phyloP scores from a whole-genome alignment of 352 stramenopile species.

The Pythium chondricola region DNA sequence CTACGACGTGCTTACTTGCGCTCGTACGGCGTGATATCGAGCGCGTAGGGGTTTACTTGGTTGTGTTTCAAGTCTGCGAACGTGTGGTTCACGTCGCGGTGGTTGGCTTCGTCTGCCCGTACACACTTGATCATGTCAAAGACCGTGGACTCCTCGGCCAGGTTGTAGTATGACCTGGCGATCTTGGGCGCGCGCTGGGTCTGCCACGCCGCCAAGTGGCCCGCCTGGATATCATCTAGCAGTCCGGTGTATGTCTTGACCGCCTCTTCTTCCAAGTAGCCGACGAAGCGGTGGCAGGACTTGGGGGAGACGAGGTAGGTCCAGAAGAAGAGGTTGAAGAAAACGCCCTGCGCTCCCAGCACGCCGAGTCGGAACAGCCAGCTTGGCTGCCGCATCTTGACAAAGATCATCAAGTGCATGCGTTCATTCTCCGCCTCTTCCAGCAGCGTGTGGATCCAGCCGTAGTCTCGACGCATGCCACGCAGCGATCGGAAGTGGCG shows the following conservation, averaged over 20 bases:
- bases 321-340: slow-evolving; percentile 80
- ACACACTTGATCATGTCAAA: slow-evolving; percentile 64
- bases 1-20: no score
- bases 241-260: slow-evolving; percentile 90
- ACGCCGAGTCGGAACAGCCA: slow-evolving; percentile 63
- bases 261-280: slow-evolving; percentile 91
- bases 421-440: slow-evolving; percentile 92
- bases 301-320: slow-evolving; percentile 85
- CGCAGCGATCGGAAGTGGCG: slow-evolving; percentile 78
- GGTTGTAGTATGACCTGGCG: slow-evolving; percentile 85
- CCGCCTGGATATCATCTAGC: slow-evolving; percentile 81
- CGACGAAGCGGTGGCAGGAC: slow-evolving; percentile 89
- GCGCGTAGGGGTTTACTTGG: slow-evolving; percentile 24
- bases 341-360: slow-evolving; percentile 75
- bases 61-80: slow-evolving; percentile 27
- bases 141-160: slow-evolving; percentile 43
- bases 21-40: not conserved
- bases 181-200: slow-evolving; percentile 61
- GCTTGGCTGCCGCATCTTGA: slow-evolving; percentile 82
- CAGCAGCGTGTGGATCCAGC: slow-evolving; percentile 87
- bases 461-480: slow-evolving; percentile 74
- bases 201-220: slow-evolving; percentile 37
- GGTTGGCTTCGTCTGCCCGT: slow-evolving; percentile 69
- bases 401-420: slow-evolving; percentile 90
- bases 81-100: slow-evolving; percentile 76